Evolutionary conservation across 768 basidiomycete genomes (phyloP).

Genomic region (Xerocomellus dryophilus): DNA sequence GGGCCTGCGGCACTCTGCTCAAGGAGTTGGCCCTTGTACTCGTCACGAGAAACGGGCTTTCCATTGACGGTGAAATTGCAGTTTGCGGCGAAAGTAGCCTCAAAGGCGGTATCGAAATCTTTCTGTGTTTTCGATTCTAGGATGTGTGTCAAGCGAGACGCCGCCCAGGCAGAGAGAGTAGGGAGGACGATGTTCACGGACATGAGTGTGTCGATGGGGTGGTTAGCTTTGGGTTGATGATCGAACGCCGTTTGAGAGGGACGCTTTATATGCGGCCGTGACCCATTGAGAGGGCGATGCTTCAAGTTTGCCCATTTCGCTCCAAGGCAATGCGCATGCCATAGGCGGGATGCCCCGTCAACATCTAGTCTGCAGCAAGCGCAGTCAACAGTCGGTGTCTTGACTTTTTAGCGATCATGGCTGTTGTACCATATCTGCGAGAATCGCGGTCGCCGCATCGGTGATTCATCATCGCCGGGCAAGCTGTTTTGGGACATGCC

Average conservation of each 20-base stretch:
- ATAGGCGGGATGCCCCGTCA: not conserved
- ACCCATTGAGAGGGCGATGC: not conserved
- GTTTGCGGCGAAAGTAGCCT: constrained; percentile 38
- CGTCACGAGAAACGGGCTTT: constrained; percentile 33
- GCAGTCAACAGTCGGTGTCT: constrained; percentile 1
- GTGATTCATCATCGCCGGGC: not conserved
- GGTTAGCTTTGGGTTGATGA: not conserved
- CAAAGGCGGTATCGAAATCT: constrained; percentile 39
- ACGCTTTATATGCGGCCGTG: constrained; percentile 12
- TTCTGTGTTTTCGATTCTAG: constrained; percentile 36
- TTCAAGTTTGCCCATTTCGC: not conserved
- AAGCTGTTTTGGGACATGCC: too few species aligned
- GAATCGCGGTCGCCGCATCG: not conserved
- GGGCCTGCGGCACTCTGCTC: constrained; percentile 24
- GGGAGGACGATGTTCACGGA: constrained; percentile 36
- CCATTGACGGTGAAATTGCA: constrained; percentile 43
- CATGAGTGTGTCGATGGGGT: constrained; percentile 15
- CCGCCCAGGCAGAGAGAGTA: constrained; percentile 41
- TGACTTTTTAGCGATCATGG: not conserved
- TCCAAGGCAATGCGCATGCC: not conserved
- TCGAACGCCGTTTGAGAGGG: not conserved
- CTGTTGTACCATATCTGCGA: not conserved
- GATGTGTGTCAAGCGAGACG: constrained; percentile 38
- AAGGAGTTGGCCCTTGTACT: constrained; percentile 40
- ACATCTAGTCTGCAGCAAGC: too few species aligned